These are phyloP conservation scores for Irpex sp. DNA, from an alignment of 1,284 basidiomycete species.

Conservation along the genomic window DNA sequence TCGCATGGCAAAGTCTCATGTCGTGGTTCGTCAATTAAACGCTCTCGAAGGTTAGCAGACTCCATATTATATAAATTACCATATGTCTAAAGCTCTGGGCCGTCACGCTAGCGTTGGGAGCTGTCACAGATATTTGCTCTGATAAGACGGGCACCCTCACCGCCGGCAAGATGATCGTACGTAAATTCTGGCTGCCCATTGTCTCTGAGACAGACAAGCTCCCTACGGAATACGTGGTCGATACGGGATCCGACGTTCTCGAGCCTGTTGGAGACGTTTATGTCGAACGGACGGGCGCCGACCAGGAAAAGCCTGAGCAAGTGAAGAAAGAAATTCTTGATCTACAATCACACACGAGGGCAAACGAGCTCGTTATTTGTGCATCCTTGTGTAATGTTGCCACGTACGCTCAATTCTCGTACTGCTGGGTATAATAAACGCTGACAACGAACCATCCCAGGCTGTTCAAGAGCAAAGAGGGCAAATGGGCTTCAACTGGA, in stretches of 20 bases:
- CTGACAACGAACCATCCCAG: background rate
- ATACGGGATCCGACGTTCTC: background rate
- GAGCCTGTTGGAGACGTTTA: background rate
- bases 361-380: conserved; percentile 9
- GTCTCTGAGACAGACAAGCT: conserved; percentile 6
- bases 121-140: conserved; percentile 51
- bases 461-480: conserved; percentile 17
- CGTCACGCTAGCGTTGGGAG: conserved; percentile 33
- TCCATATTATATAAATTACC: too few relatives aligned
- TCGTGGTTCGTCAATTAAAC: conserved; percentile 50
- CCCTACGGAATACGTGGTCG: conserved; percentile 3
- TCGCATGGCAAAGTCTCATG: conserved; percentile 47
- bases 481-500: conserved; percentile 63
- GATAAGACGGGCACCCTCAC: conserved; percentile 70
- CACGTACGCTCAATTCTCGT: background rate
- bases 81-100: background rate
- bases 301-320: background rate
- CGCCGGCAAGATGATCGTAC: conserved; percentile 49
- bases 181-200: conserved; percentile 52
- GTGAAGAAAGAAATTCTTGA: background rate
- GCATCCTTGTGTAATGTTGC: conserved; percentile 14
- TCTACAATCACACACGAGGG: background rate
- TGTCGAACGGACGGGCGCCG: background rate
- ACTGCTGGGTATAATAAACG: background rate
- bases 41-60: conserved; percentile 37